These are phyloP conservation scores for Penicillium roqueforti DNA, from an alignment of 495 filamentous ascomycete genomes.

Conservation along the genomic window DNA sequence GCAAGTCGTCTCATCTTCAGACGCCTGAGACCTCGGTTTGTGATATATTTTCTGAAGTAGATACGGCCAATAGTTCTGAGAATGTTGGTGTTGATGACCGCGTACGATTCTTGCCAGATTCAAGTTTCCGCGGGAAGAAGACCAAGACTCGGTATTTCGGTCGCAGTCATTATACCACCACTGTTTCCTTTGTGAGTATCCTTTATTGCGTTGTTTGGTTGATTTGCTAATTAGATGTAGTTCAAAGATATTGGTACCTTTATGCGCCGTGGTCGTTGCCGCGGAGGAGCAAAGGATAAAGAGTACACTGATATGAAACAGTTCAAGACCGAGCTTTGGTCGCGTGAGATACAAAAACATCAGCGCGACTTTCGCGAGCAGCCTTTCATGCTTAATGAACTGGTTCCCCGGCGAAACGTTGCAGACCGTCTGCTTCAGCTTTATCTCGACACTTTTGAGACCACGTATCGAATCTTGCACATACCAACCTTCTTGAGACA, in stretches of 20 bases:
- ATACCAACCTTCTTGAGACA: constrained; percentile 51
- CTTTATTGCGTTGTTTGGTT: neutral
- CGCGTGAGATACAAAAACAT: constrained; percentile 33
- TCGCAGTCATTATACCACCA: constrained; percentile 41
- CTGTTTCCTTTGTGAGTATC: constrained; percentile 44
- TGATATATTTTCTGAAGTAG: constrained; percentile 23
- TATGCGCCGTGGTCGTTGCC: constrained; percentile 38
- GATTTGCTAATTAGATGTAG: constrained; percentile 27
- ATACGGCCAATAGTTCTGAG: constrained; percentile 18
- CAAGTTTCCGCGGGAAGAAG: constrained; percentile 46
- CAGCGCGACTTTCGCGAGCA: constrained; percentile 41
- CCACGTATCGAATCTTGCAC: constrained; percentile 54
- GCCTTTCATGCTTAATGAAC: constrained; percentile 34
- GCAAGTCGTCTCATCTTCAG: constrained; percentile 19
- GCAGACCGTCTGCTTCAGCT: constrained; percentile 49
- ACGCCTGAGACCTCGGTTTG: constrained; percentile 29
- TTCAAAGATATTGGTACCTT: constrained; percentile 46
- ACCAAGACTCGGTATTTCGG: constrained; percentile 49
- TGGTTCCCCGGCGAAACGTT: constrained; percentile 46
- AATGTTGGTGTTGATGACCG: constrained; percentile 30
- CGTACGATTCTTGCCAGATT: constrained; percentile 28
- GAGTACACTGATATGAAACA: constrained; percentile 33
- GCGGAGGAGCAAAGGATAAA: constrained; percentile 24
- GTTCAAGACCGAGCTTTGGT: constrained; percentile 31
- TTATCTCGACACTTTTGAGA: constrained; percentile 57